Evolutionary conservation across 306 rosid genomes (phyloP), one percentile per base, ranked within the genome.

Genomic region (Castanea mollissima): DNA sequence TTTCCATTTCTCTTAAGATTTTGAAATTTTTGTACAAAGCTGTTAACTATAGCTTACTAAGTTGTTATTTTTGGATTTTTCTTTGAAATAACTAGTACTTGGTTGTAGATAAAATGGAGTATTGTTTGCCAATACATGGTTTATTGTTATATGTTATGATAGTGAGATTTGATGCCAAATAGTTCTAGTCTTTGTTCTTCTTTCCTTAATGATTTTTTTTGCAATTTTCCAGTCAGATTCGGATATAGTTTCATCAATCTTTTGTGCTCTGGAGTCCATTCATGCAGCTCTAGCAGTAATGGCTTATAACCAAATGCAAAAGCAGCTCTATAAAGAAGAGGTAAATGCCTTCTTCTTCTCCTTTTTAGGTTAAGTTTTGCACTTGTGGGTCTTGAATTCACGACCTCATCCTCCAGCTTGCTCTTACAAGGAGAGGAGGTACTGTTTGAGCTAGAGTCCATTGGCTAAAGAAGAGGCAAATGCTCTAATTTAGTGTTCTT

Each of bases 301-400:
- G 98, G 88, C 97, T 62, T 84, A 91, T 74, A 77, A 82, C 74
- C 91, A 89, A 83, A 95, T 95, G 99, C 99, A 98, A 78, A 95
- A 91, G 86, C 95, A 91, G 78, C 88, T 95, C 56, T 93, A 93
- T 85, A 95, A 95, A 74, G 99, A 95, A 91, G 98, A 95, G 98
- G 99, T 91, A 46, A 2, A 51, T 12, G 16, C 54, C 54, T 49
- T 49, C 2, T 41, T 41, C 6, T 38, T 41, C 31, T 35, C 5
- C 44, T 35, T 35, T 49, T 46, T 46, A 0, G 16, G 16, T 49
- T 49, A 49, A 49, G 54, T 49, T 49, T 49, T 10, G 16, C 54
- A 49, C 54, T 3, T 5, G 54, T 49, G 16, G 54, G 16, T 49
- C 15, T 49, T 49, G 54, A 49, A 49, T 13, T 49, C 54, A 49